Evolutionary conservation across 768 basidiomycete species (phyloP), one percentile per base, ranked within the genome.

Genomic region (Lentinula aciculospora): DNA sequence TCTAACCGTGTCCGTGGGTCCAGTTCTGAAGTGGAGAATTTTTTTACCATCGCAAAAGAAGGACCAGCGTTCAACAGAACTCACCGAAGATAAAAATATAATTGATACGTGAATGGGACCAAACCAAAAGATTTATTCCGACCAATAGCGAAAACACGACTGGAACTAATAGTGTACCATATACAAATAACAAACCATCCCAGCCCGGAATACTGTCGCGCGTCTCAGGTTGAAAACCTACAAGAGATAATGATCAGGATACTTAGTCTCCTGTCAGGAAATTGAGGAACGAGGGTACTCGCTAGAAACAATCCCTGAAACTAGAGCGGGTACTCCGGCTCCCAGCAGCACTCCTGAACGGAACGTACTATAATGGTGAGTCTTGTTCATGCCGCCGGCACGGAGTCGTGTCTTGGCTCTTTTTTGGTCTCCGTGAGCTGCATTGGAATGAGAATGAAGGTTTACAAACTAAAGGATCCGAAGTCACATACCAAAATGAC

Each of bases 21-120:
- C 55, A 95, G 68, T 68, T 89, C 92, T 87, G 63, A 21, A 21
- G 51, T 50, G 36, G n/a, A n/a, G n/a, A 40, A 59, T 29, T 29
- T 32, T n/a, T 45, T 53, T n/a, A 47, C 23, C 15, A 9, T 12
- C 13, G 21, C 39, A 21, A 17, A 15, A 29, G 7, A 10, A 29
- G 25, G 46, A 58, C 62, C 62, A 36, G 63, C 62, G 58, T 54
- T 66, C 29, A 46, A 23, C 46, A n/a, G 39, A 25, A 64, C 80
- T 37, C 58, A 89, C 89, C 89, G 65, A 95, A 91, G 34, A 95
- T 91, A 68, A 98, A 96, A n/a, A 86, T 81, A 64, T 94, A 96
- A 67, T 98, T 98, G 63, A 99, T 93, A 46, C 89, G 79, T 4
- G 85, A 75, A 4, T 72, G 70, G 0, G 82, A 76, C 88, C 91